These are phyloP conservation scores for Simmondsia chinensis DNA, from an alignment of 148 eudicot species.

Conservation along the genomic window DNA sequence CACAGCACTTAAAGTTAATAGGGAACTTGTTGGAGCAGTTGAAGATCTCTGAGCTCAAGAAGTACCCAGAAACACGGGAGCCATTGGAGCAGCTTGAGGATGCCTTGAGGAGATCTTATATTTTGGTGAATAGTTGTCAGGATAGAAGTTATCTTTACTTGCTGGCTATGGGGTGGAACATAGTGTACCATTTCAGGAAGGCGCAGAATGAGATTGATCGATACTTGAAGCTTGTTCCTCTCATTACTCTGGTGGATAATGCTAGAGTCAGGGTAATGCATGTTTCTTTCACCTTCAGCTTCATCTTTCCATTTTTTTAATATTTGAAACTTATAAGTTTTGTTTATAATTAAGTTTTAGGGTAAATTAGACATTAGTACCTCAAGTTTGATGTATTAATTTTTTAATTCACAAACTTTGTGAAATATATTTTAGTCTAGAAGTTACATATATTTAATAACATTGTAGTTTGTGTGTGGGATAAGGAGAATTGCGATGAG, in stretches of 20 bases:
- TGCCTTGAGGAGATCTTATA: slow-evolving; percentile 80
- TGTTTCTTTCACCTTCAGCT: not conserved
- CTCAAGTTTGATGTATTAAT: too few species aligned
- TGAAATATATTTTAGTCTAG: too few species aligned
- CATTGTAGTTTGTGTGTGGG: too few species aligned
- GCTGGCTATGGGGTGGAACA: slow-evolving; percentile 99
- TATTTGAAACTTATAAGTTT: not conserved
- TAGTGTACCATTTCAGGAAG: slow-evolving; percentile 87
- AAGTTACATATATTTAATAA: too few species aligned
- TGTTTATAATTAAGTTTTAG: too few species aligned
- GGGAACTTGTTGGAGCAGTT: slow-evolving; percentile 78
- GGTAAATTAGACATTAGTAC: too few species aligned
- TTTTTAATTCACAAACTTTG: too few species aligned
- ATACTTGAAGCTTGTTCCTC: slow-evolving; percentile 93
- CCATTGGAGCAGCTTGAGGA: slow-evolving; percentile 96
- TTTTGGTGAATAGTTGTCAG: slow-evolving; percentile 85
- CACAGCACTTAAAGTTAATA: slow-evolving; percentile 78
- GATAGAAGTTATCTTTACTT: slow-evolving; percentile 84
- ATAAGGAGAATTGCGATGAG: too few species aligned
- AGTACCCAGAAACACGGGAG: slow-evolving; percentile 84
- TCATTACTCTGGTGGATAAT: slow-evolving; percentile 89
- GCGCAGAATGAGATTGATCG: slow-evolving; percentile 91
- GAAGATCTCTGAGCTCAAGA: slow-evolving; percentile 73
- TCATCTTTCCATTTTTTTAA: not conserved
- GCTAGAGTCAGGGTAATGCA: slow-evolving; percentile 87